Conservation (phyloP, 2,329 filamentous ascomycete genomes). For the Zarea fungicola region DNA sequence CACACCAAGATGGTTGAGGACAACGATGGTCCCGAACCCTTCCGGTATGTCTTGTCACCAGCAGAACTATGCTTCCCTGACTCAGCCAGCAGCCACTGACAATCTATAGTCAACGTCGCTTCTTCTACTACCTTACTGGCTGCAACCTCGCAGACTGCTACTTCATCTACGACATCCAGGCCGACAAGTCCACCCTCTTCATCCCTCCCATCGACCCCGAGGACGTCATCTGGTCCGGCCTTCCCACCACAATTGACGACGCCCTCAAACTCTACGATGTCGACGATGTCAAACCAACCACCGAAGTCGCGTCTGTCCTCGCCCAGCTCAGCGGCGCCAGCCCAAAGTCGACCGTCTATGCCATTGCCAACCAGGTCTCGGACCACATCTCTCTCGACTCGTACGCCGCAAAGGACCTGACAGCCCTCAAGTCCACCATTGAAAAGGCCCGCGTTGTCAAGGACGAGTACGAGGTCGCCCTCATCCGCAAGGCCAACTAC, state of each 20-base stretch:
- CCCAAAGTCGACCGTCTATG: conserved; percentile 54
- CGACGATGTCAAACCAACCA: conserved; percentile 68
- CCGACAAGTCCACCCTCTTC: conserved; percentile 73
- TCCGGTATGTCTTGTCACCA: conserved; percentile 52
- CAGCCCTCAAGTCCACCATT: conserved; percentile 55
- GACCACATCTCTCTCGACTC: conserved; percentile 65
- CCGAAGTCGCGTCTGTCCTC: conserved; percentile 70
- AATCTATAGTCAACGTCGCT: conserved; percentile 71
- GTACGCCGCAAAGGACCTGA: conserved; percentile 60
- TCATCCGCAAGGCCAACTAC: conserved; percentile 67
- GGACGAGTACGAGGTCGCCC: conserved; percentile 67
- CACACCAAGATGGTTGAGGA: conserved; percentile 80
- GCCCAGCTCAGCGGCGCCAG: conserved; percentile 42
- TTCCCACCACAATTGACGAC: conserved; percentile 72
- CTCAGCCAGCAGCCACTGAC: neutral
- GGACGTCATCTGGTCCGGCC: conserved; percentile 86
- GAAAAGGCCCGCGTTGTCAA: conserved; percentile 66
- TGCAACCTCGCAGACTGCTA: conserved; percentile 74
- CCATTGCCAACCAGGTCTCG: conserved; percentile 73
- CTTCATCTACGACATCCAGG: conserved; percentile 72
- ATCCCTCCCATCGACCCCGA: conserved; percentile 87
- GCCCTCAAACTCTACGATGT: conserved; percentile 74
- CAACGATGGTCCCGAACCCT: conserved; percentile 76
- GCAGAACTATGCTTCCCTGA: neutral
- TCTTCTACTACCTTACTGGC: conserved; percentile 93